Percentiles rank a stretch among this genome's conserved stretches.
Evolutionary conservation across 2,329 filamentous ascomycete genomes (phyloP).

Genomic region (Aspergillus sp.): DNA sequence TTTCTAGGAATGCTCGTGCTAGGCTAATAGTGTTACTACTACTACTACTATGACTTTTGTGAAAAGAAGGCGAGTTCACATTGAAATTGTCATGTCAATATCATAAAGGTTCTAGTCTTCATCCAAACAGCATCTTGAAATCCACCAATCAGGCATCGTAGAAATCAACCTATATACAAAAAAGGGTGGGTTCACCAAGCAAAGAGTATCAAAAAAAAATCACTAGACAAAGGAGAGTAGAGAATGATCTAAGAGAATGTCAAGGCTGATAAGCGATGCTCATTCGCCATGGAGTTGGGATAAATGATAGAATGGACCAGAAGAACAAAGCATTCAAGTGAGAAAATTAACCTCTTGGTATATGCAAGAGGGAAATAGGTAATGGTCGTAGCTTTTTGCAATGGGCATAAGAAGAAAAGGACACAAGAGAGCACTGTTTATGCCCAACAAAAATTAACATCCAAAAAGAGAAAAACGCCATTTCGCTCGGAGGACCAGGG

Average conservation of each 20-base stretch:
- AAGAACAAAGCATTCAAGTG: not conserved
- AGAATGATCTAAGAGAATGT: not conserved
- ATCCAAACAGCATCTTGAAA: not conserved
- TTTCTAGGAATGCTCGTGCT: not conserved
- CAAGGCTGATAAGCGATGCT: not conserved
- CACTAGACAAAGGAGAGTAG: not conserved
- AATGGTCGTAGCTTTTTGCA: not conserved
- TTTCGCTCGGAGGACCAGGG: conserved; percentile 28
- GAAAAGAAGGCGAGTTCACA: not conserved
- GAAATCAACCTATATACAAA: not conserved
- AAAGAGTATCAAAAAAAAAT: not conserved
- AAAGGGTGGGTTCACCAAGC: not conserved
- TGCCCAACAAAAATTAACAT: not conserved
- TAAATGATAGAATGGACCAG: not conserved
- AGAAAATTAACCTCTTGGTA: not conserved
- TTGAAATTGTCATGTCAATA: not conserved
- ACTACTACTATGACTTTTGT: not conserved
- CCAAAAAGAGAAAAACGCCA: conserved; percentile 16
- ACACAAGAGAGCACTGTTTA: not conserved
- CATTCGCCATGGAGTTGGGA: not conserved
- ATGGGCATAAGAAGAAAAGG: not conserved
- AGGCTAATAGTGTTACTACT: not conserved
- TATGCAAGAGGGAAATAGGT: not conserved
- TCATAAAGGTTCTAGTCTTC: not conserved
- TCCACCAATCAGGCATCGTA: not conserved